A percentile compares a stretch with the other conserved stretches of the same genome.
Evolutionary conservation across 768 basidiomycete genomes (phyloP).

Genomic region (Suillus hirtellus): DNA sequence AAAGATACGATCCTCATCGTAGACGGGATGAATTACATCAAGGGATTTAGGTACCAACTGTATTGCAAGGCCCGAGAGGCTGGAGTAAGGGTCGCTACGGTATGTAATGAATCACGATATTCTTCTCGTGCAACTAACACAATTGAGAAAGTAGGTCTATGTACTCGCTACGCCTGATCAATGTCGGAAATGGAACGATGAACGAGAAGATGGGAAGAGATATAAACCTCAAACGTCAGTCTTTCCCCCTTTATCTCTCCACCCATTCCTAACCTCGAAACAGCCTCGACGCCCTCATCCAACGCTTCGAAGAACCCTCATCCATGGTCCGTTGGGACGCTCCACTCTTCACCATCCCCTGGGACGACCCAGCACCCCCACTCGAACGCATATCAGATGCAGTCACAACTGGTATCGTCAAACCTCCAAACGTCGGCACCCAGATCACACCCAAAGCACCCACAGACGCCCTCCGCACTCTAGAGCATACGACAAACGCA

Average conservation of each 20-base stretch:
- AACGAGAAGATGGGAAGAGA: conserved; percentile 43
- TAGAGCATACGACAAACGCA: conserved; percentile 75
- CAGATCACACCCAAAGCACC: conserved; percentile 78
- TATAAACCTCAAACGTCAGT: conserved; percentile 75
- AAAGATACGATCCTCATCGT: conserved; percentile 80
- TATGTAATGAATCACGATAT: conserved; percentile 39
- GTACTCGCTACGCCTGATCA: conserved; percentile 68
- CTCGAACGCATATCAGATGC: conserved; percentile 77
- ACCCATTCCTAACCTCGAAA: background rate
- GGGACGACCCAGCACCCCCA: conserved; percentile 68
- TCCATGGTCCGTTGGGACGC: conserved; percentile 99
- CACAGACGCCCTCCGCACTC: conserved; percentile 79
- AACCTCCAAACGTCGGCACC: conserved; percentile 86
- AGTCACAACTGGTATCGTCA: conserved; percentile 74
- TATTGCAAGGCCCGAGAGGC: conserved; percentile 93
- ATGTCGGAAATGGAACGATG: conserved; percentile 75
- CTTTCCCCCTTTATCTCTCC: background rate
- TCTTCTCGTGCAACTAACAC: conserved; percentile 9
- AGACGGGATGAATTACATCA: conserved; percentile 96
- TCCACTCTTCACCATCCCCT: conserved; percentile 83
- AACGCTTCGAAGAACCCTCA: conserved; percentile 93
- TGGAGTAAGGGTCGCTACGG: conserved; percentile 84
- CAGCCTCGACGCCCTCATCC: conserved; percentile 59
- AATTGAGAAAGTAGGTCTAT: conserved; percentile 54
- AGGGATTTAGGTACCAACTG: conserved; percentile 97